Conservation (phyloP, 306 rosid genomes). For the Casuarina cunninghamiana region DNA sequence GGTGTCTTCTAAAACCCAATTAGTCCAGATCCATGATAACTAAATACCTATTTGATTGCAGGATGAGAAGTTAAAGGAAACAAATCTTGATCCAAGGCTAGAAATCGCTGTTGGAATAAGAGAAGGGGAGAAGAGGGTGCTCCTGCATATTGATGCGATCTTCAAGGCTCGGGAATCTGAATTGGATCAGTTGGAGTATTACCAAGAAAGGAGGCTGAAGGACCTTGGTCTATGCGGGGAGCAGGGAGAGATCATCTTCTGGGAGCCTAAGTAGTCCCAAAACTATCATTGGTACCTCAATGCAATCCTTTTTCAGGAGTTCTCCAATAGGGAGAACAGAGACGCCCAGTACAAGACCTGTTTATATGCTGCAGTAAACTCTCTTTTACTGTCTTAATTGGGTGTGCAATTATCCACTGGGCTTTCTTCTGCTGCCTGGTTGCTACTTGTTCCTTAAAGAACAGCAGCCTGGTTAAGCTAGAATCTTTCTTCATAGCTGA, state of each 20-base stretch:
- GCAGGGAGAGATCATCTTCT: conserved; percentile 75
- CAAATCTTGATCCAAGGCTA: conserved; percentile 57
- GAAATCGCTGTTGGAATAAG: conserved; percentile 86
- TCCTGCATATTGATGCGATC: conserved; percentile 68
- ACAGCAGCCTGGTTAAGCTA: conserved; percentile 12
- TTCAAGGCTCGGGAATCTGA: conserved; percentile 72
- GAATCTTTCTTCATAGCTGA: conserved; percentile 6
- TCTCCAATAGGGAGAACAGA: neutral
- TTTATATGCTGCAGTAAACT: neutral
- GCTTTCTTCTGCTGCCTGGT: neutral
- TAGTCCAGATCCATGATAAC: conserved; percentile 1
- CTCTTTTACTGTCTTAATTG: conserved; percentile 5
- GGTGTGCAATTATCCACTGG: conserved; percentile 7
- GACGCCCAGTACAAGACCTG: neutral
- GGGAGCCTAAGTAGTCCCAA: conserved; percentile 50
- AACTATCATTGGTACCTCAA: neutral
- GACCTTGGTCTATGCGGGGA: conserved; percentile 97
- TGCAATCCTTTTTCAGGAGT: neutral
- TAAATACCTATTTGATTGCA: conserved; percentile 38
- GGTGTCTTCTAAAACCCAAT: neutral
- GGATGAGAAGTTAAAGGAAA: conserved; percentile 75
- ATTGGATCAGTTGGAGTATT: conserved; percentile 63
- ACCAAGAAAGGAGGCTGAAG: conserved; percentile 94
- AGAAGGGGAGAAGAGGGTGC: conserved; percentile 78
- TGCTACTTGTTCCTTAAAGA: conserved; percentile 18